Evolutionary conservation across 148 eudicot species (phyloP).

Genomic region (Arctostaphylos glauca): DNA sequence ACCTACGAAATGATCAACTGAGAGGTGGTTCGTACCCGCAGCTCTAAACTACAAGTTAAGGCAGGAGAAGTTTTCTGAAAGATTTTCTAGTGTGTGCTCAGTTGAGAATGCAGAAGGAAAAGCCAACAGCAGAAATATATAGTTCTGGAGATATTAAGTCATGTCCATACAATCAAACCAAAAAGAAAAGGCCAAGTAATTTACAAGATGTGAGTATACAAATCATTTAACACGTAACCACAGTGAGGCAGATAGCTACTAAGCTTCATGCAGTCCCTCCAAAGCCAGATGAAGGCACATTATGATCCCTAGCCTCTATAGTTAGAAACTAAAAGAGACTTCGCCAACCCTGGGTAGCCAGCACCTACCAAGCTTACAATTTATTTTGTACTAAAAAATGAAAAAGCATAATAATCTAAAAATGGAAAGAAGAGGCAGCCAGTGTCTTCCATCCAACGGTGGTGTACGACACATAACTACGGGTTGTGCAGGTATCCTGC

Average conservation of each 20-base stretch:
- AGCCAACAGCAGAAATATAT: not conserved
- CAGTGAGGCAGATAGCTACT: not conserved
- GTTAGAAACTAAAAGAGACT: not conserved
- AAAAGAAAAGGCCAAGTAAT: not conserved
- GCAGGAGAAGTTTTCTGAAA: not conserved
- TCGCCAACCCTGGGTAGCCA: not conserved
- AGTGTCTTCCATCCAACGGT: not conserved
- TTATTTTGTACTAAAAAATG: not conserved
- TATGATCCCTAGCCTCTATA: not conserved
- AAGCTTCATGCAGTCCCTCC: slow-evolving; percentile 1
- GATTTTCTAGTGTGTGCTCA: not conserved
- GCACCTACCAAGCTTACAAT: not conserved
- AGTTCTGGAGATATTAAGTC: not conserved
- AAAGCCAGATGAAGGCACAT: not conserved
- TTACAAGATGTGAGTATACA: not conserved
- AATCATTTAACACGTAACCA: not conserved
- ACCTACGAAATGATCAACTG: not conserved
- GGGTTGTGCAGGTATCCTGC: not conserved
- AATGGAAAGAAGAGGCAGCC: not conserved
- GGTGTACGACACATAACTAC: not conserved
- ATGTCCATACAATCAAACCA: not conserved
- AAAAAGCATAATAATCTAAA: not conserved
- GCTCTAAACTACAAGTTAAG: not conserved
- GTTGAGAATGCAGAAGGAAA: not conserved
- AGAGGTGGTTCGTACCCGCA: not conserved